Evolutionary conservation across 2,329 filamentous ascomycete genomes (phyloP).

Genomic region (Sporothrix sp.): DNA sequence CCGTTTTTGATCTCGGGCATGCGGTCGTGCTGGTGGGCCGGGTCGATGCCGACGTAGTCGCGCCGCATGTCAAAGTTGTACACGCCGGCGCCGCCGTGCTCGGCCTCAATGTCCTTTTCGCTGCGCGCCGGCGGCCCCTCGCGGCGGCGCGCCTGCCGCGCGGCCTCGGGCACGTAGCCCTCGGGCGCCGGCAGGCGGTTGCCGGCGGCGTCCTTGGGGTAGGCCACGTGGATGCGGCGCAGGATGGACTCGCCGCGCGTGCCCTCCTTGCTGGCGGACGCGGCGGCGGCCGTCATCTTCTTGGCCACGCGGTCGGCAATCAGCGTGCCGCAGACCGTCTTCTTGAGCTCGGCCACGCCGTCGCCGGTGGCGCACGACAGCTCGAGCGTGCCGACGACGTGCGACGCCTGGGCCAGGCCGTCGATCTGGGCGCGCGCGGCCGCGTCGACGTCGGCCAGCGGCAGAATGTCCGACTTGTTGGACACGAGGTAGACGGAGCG

Average conservation of each 20-base stretch:
- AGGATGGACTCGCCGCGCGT: constrained; percentile 83
- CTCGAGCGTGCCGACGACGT: constrained; percentile 86
- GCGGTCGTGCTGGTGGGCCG: constrained; percentile 93
- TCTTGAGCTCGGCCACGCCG: constrained; percentile 89
- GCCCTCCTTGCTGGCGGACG: constrained; percentile 62
- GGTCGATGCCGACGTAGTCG: constrained; percentile 77
- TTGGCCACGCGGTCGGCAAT: constrained; percentile 89
- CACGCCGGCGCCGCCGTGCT: constrained; percentile 90
- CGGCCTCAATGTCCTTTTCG: constrained; percentile 78
- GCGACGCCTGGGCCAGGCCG: constrained; percentile 34
- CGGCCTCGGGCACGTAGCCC: constrained; percentile 69
- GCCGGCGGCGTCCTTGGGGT: constrained; percentile 39
- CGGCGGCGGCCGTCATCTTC: constrained; percentile 89
- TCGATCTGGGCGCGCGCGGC: constrained; percentile 52
- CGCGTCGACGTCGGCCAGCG: constrained; percentile 75
- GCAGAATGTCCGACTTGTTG: constrained; percentile 94
- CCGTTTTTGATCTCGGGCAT: constrained; percentile 91
- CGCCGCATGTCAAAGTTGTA: constrained; percentile 89
- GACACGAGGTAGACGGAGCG: constrained; percentile 94
- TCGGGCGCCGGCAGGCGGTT: constrained; percentile 48
- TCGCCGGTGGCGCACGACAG: constrained; percentile 92
- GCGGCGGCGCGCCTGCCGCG: neutral
- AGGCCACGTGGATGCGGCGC: constrained; percentile 91
- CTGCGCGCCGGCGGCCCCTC: constrained; percentile 42
- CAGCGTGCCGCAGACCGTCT: constrained; percentile 83